A percentile compares a stretch with the other conserved stretches of the same genome.
Evolutionary conservation across 208 protist genomes (phyloP).

Genomic region (Jaenimonas drosophilae): DNA sequence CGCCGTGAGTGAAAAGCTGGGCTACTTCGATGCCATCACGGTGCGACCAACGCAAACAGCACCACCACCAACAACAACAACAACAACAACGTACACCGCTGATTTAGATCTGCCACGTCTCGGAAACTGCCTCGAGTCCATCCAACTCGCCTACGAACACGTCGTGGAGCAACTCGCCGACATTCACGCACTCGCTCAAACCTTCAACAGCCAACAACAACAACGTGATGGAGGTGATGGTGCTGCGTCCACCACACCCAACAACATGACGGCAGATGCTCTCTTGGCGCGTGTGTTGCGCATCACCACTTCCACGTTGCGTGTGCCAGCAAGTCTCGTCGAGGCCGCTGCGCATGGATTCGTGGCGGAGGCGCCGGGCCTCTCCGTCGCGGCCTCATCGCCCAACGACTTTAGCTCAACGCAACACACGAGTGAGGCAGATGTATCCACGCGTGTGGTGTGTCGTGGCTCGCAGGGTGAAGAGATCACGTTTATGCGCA

Average conservation of each 20-base stretch:
- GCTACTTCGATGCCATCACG: constrained; percentile 36
- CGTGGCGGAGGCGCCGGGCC: not conserved
- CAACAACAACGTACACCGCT: constrained; percentile 5
- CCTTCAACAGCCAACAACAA: not conserved
- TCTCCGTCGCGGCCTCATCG: too few species aligned
- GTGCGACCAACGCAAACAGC: not conserved
- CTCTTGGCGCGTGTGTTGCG: too few species aligned
- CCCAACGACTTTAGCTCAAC: too few species aligned
- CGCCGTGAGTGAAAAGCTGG: constrained; percentile 52
- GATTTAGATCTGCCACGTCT: constrained; percentile 27
- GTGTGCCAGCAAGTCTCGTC: constrained; percentile 12
- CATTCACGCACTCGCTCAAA: constrained; percentile 4
- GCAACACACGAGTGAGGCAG: too few species aligned
- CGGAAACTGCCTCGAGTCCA: constrained; percentile 32
- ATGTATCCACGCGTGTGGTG: too few species aligned
- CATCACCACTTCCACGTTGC: constrained; percentile 16
- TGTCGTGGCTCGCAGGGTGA: too few species aligned
- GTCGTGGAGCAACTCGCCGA: constrained; percentile 14
- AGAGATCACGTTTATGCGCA: too few species aligned
- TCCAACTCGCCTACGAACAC: constrained; percentile 51
- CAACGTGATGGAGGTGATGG: too few species aligned
- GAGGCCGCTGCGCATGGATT: constrained; percentile 11
- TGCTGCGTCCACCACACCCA: too few species aligned
- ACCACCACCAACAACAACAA: not conserved
- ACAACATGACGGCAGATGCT: too few species aligned